Base-by-base conservation (phyloP, 371 early-diverging fungal species). In the Vairimorpha ceranae region DNA sequence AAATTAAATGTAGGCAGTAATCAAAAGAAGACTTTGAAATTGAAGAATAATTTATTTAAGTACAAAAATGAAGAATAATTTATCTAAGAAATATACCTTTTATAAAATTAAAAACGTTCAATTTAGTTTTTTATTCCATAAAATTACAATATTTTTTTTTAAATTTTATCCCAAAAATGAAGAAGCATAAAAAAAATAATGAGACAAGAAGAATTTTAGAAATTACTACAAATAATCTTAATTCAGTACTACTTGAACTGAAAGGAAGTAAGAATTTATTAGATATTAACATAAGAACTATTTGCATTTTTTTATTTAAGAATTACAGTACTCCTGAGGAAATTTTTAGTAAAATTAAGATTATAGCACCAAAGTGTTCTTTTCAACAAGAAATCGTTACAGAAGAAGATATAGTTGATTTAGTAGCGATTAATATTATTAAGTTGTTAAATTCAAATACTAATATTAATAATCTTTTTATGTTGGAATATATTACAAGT, bases 221-320 rank as follows among this genome's bases (percentile, higher is more conserved):
- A n/a, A 36, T 69, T 33, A 69, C 58, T 14, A 38, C 2, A 29
- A 60, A 69, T 1, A 69, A 69, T 38, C 32, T 69, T 21, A 69
- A 69, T 30, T 46, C 69, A 6, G 59, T 69, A 8, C 52, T 59
- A 17, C 30, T 69, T 29, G 60, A 69, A 10, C 25, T 69, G n/a
- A 33, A 32, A 46, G 27, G 25, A 43, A 59, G 59, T 46, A 69
- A 69, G 12, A 32, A 59, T 41, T 32, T 58, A 45, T 38, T 69
- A 41, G 43, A 56, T 8, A 21, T 58, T 27, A 69, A 69, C 32
- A 59, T 59, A 58, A 69, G 59, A 23, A 45, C 41, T 59, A 32
- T 69, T 27, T 38, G 56, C 17, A 41, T 56, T n/a, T 69, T 69
- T 58, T 58, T 69, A 59, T 7, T 69, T 4, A 54, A 69, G 32